phyloP scores from a whole-genome alignment of 108 stramenopile species.

The Skeletonema menzelii region DNA sequence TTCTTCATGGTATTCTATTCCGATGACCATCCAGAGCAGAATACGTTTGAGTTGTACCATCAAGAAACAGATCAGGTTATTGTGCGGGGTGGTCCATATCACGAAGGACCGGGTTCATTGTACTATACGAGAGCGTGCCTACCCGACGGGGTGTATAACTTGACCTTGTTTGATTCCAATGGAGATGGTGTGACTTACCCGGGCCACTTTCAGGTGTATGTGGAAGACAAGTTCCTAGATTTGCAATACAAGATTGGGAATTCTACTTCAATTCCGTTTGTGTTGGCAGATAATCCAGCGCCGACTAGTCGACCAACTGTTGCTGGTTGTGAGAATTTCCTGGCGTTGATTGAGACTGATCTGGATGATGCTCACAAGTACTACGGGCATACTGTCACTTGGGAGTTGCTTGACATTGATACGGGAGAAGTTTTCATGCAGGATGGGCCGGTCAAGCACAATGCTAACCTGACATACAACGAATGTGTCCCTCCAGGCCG shows the following conservation, averaged over 20 bases:
- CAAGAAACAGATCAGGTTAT: neutral
- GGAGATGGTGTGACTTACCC: neutral
- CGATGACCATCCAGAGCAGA: neutral
- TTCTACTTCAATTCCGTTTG: neutral
- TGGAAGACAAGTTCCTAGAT: neutral
- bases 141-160: neutral
- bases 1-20: conserved; percentile 1
- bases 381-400: neutral
- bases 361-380: neutral
- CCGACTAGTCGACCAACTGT: neutral
- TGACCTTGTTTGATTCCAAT: neutral
- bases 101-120: neutral
- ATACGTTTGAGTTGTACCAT: neutral
- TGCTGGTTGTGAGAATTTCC: neutral
- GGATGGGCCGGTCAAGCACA: neutral
- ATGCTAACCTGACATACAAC: neutral
- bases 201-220: neutral
- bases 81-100: neutral
- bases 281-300: neutral
- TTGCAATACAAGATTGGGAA: neutral
- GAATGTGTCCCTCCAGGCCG: neutral
- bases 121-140: neutral
- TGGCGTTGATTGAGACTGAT: neutral
- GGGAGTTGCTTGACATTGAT: neutral
- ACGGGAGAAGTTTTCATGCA: neutral